phyloP scores from a whole-genome alignment of 2,329 filamentous ascomycete species.

The Fusarium irregulare region DNA sequence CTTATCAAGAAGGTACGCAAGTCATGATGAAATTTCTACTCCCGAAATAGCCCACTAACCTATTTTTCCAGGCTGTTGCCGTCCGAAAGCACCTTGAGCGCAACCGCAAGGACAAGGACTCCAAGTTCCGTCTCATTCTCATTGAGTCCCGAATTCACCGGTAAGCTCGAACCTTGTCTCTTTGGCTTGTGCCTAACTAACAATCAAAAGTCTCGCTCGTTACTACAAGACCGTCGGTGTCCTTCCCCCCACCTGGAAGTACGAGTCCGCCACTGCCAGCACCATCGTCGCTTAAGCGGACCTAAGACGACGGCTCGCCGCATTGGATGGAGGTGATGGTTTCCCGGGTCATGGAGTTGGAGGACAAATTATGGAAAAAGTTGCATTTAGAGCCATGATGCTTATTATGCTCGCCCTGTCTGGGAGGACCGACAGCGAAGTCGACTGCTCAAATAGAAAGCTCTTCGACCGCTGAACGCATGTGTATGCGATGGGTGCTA shows the following conservation, averaged over 20 bases:
- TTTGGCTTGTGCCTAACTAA: background rate
- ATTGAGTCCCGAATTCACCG: conserved; percentile 99
- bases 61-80: conserved; percentile 80
- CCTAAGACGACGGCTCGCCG: conserved; percentile 33
- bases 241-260: conserved; percentile 94
- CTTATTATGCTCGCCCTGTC: conserved; percentile 51
- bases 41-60: background rate
- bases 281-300: conserved; percentile 86
- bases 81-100: conserved; percentile 99
- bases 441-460: conserved; percentile 52
- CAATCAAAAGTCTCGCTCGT: conserved; percentile 76
- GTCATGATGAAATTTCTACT: background rate
- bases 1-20: conserved; percentile 96
- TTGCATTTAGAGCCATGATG: conserved; percentile 60
- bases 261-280: conserved; percentile 96
- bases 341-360: conserved; percentile 59
- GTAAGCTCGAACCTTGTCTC: background rate
- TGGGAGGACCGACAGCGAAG: conserved; percentile 48
- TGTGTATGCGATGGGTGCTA: conserved; percentile 45
- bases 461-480: conserved; percentile 49
- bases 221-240: conserved; percentile 98
- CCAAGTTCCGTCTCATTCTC: conserved; percentile 99
- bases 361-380: conserved; percentile 55
- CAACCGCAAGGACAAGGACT: conserved; percentile 99
- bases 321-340: conserved; percentile 49